Conservation (phyloP, 768 basidiomycete genomes). For the Lentinula detonsa region DNA sequence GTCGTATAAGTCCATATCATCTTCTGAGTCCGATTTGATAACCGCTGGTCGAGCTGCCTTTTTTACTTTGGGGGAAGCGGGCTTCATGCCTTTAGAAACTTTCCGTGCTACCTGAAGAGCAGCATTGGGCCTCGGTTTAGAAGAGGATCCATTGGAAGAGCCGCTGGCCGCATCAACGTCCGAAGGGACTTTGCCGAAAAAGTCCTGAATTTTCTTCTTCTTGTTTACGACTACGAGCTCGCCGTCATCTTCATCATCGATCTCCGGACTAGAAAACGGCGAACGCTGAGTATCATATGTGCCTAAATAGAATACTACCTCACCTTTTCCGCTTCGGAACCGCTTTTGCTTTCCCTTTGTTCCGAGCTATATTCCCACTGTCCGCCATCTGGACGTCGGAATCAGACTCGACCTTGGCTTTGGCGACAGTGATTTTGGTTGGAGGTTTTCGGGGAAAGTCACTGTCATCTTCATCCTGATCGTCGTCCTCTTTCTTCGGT, state of each 20-base stretch:
- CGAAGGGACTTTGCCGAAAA: conserved; percentile 44
- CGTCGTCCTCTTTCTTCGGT: conserved; percentile 14
- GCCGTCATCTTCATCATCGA: conserved; percentile 34
- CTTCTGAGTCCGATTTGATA: conserved; percentile 38
- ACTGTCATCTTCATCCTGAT: conserved; percentile 18
- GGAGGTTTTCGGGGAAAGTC: conserved; percentile 18
- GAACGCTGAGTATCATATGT: background rate
- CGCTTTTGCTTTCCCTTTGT: conserved; percentile 38
- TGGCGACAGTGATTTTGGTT: conserved; percentile 13
- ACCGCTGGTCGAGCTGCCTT: conserved; percentile 34
- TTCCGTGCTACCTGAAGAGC: conserved; percentile 32
- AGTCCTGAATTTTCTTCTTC: conserved; percentile 57
- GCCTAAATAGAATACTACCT: conserved; percentile 10
- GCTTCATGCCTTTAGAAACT: conserved; percentile 55
- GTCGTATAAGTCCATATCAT: conserved; percentile 33
- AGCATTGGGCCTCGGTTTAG: conserved; percentile 24
- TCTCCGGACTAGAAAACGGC: conserved; percentile 20
- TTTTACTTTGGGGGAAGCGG: conserved; percentile 50
- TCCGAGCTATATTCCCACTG: conserved; percentile 13
- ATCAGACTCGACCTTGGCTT: conserved; percentile 18
- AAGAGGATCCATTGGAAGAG: conserved; percentile 2
- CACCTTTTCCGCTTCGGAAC: conserved; percentile 67
- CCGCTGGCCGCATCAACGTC: background rate
- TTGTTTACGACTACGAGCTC: conserved; percentile 25
- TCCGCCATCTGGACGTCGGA: conserved; percentile 34